A percentile compares a stretch with the other conserved stretches of the same genome.
Conservation (phyloP, 2,329 filamentous ascomycete species). For the Colletotrichum destructivum region DNA sequence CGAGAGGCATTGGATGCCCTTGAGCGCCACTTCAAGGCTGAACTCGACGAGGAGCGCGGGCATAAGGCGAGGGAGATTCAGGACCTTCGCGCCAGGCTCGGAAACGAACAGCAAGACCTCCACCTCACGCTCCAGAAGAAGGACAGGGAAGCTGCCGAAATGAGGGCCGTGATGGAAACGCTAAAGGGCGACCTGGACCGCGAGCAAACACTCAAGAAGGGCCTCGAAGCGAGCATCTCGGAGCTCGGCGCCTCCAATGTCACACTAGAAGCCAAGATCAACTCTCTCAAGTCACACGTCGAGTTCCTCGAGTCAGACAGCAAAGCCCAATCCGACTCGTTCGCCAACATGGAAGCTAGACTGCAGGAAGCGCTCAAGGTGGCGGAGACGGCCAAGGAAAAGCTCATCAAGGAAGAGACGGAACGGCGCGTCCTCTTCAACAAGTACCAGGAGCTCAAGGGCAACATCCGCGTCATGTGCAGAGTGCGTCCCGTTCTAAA, state of each 20-base stretch:
- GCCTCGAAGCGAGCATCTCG: conserved; percentile 66
- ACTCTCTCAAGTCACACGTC: conserved; percentile 84
- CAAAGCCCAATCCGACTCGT: conserved; percentile 89
- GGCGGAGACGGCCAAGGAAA: conserved; percentile 81
- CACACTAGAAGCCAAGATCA: conserved; percentile 81
- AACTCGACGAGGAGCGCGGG: conserved; percentile 76
- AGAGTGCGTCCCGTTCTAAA: conserved; percentile 85
- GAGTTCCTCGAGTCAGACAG: conserved; percentile 92
- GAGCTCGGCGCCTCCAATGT: conserved; percentile 74
- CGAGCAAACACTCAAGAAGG: conserved; percentile 75
- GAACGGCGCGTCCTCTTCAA: conserved; percentile 94
- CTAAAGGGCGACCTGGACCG: conserved; percentile 68
- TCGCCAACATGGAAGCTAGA: conserved; percentile 83
- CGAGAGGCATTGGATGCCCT: conserved; percentile 78
- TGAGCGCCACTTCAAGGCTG: conserved; percentile 72
- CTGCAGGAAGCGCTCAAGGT: conserved; percentile 83
- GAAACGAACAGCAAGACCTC: conserved; percentile 67
- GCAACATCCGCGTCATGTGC: conserved; percentile 98
- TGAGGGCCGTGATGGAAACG: conserved; percentile 62
- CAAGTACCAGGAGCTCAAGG: conserved; percentile 97
- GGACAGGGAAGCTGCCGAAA: conserved; percentile 68
- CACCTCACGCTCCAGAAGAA: conserved; percentile 64
- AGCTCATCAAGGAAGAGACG: conserved; percentile 92
- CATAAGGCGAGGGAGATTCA: conserved; percentile 74
- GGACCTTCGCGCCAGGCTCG: conserved; percentile 70